These are phyloP conservation scores for Paspalum vaginatum DNA, from an alignment of 176 grass and related monocot species.

Conservation along the genomic window DNA sequence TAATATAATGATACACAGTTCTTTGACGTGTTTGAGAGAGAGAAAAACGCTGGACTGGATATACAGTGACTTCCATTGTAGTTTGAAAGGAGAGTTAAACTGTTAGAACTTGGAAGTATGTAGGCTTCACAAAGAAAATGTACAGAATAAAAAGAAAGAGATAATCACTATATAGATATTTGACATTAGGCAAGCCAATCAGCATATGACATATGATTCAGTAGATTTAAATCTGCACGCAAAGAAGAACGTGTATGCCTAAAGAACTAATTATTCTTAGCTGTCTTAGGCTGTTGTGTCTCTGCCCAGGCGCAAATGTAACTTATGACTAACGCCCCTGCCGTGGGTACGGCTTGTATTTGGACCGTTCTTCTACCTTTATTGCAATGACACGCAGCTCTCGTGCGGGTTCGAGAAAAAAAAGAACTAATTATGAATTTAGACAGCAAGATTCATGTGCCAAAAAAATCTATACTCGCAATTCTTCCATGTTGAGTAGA, in stretches of 20 bases:
- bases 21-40: too few species aligned
- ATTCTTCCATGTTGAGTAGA: background rate
- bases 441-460: background rate
- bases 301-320: too few species aligned
- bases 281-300: too few species aligned
- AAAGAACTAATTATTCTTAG: background rate
- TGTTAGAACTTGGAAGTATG: background rate
- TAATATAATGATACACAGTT: too few species aligned
- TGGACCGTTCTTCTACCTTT: too few species aligned
- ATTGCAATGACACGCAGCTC: too few species aligned
- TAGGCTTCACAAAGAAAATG: background rate
- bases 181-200: background rate
- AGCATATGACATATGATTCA: background rate
- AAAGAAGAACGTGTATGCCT: background rate
- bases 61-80: background rate
- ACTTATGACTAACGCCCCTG: too few species aligned
- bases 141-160: background rate
- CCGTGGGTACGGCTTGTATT: too few species aligned
- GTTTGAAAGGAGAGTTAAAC: too few species aligned
- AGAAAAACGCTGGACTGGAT: too few species aligned
- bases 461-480: background rate
- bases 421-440: background rate
- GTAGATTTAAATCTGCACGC: background rate
- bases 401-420: too few species aligned
- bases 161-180: background rate